Base-by-base conservation (phyloP, 371 early-diverging fungal genomes). In the Parasitella parasitica region DNA sequence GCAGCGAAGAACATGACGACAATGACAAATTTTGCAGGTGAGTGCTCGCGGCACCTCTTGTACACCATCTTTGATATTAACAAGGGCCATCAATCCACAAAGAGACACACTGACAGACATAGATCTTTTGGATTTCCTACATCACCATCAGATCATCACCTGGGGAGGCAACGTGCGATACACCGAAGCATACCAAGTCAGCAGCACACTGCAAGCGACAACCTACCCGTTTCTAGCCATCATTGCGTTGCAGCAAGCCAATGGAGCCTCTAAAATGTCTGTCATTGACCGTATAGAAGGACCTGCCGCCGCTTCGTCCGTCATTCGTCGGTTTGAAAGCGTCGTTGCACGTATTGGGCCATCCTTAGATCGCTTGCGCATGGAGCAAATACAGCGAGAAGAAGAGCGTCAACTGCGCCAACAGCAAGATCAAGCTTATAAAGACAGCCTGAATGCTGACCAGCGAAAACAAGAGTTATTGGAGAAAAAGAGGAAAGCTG, bases 351-450 rank as follows among this genome's bases (percentile, higher is more conserved):
- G 86, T 24, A 74, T 88, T 34, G 88, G 83, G 3, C 72, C 82
- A 1, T 73, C 76, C 1, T 46, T 91, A 22, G 67, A 72, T 8
- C 79, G 74, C 5, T 72, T 86, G 12, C 87, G 67, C 1, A 72
- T 69, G 3, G 90, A 90, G 57, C 82, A 90, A 50, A 78, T 82
- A 41, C 88, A 84, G 49, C 82, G 86, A 5, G 92, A 90, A 24
- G 64, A 75, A 50, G 86, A 89, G 7, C 81, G 94, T n/a, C 71
- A 57, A 16, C 74, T 96, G 28, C 77, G 94, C 24, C 86, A 91
- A 70, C 90, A 93, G 65, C 96, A 96, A 73, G 94, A 94, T 54
- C 74, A 74, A 35, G 96, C 94, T 1, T 96, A 96, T 63, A 83
- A 83, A 61, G 89, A 85, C 27, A 90, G 90, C 13, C 75, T 96